Base-by-base conservation (phyloP, 345 rosid species). In the Lenwebbia sp. region DNA sequence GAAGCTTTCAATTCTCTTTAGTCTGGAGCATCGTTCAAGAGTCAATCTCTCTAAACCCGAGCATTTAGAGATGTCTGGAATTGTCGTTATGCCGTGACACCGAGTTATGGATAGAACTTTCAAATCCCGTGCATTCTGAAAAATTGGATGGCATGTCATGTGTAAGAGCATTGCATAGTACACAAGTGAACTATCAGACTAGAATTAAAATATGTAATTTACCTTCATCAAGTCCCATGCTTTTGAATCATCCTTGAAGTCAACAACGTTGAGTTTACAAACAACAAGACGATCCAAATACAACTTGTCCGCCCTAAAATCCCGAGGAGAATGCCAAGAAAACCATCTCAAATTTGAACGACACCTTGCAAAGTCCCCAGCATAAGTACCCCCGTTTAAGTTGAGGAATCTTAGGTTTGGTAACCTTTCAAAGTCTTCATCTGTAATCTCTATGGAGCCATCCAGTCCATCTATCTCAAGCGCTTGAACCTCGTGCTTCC, bases 281-380 rank as follows among this genome's bases (percentile, higher is more conserved):
- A 57, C 62, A 25, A 25, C 62, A 4, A 57, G 62, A 57, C 4
- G 14, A 25, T 25, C 62, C 13, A 57, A 57, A 26, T 11, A 4
- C 30, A 57, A 2, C 0, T 57, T 57, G 0, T 57, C 5, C 0
- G 7, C 62, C 14, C 3, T 0, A 56, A 56, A 56, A 1, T 56
- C 28, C 13, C 28, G 62, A 57, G 30, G 30, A 25, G 62, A 3
- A 0, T 11, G 2, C 62, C 62, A 57, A 26, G 62, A 57, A 25
- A 57, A 4, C 62, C 30, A 25, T 0, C 62, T 57, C 30, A 57
- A 57, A 2, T 57, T 25, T 0, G 28, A 26, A 57, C 3, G 0
- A 26, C 30, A 57, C 1, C 1, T 25, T 25, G 6, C 13, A 11
- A 57, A 57, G 28, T 57, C 28, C 28, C 62, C 62, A 25, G 5